Base-by-base conservation (phyloP, 75 land plant species). In the Cunninghamia lanceolata region DNA sequence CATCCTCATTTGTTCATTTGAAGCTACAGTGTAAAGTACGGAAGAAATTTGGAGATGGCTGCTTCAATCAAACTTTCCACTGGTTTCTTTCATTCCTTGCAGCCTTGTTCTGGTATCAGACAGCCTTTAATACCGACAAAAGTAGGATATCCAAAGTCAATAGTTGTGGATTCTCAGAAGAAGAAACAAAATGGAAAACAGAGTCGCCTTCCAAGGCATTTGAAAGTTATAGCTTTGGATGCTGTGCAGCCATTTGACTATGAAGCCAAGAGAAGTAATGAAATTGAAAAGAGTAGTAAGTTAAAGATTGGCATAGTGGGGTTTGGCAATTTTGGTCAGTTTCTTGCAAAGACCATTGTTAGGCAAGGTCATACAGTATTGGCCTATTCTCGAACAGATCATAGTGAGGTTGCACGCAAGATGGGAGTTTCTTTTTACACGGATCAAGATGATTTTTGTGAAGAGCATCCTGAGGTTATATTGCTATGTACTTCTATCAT, bases 391-490 rank as follows among this genome's bases (percentile, higher is more conserved):
- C 87, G 94, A 80, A 83, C 94, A 46, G 94, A 93, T 84, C 85
- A 93, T 83, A 70, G 88, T 43, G 87, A 88, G 75, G 71, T 86
- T 45, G 90, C 90, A 36, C 38, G 83, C 0, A 78, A 87, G 52
- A 83, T 94, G 87, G 95, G 95, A 68, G 95, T 87, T 76, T 42
- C 84, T 8, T 94, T 87, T 86, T 93, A 87, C 86, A 45, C 80
- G 82, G 93, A 92, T 88, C 87, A 88, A 21, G 90, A 96, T 87
- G 96, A 93, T 46, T 92, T 96, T 46, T 96, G 97, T 87, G 95
- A 95, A 85, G 92, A 91, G 84, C 97, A 96, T 86, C 97, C 97
- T 5, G 97, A 96, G 76, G 97, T 96, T 10, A 90, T 96, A 9
- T 77, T 96, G 59, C 86, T 96, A 35, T 95, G 92, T 80, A 90